phyloP scores from a whole-genome alignment of 139 green algal species.

The Mesostigma viride region DNA sequence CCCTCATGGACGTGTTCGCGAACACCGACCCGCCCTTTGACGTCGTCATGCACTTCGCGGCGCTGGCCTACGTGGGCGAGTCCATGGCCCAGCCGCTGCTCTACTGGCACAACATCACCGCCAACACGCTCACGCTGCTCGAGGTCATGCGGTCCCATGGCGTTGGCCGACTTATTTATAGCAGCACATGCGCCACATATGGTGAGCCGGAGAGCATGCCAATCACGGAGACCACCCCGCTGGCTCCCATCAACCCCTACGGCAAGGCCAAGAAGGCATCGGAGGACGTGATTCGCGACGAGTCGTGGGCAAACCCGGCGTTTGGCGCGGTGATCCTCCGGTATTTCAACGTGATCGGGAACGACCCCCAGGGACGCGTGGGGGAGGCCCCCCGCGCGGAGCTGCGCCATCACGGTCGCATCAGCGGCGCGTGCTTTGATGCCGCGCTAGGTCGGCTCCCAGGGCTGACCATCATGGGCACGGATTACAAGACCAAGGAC shows the following conservation, averaged over 20 bases:
- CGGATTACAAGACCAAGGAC: constrained; percentile 29
- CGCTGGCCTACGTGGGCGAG: constrained; percentile 58
- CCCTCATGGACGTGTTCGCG: neutral
- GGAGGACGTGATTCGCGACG: constrained; percentile 45
- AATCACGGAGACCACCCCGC: constrained; percentile 57
- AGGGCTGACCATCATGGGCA: constrained; percentile 33
- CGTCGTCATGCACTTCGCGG: constrained; percentile 65
- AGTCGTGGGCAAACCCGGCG: constrained; percentile 27
- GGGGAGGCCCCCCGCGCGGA: constrained; percentile 50
- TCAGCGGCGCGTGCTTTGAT: constrained; percentile 59
- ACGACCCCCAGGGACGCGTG: constrained; percentile 48
- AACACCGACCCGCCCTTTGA: constrained; percentile 21
- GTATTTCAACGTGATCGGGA: constrained; percentile 73
- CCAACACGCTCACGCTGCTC: constrained; percentile 54
- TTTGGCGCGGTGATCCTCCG: constrained; percentile 50
- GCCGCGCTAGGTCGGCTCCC: constrained; percentile 45
- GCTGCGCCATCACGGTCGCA: constrained; percentile 47
- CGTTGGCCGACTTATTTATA: constrained; percentile 46
- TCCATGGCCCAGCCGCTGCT: constrained; percentile 36
- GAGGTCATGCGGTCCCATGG: constrained; percentile 41
- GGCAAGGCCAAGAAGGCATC: constrained; percentile 56
- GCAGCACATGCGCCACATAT: constrained; percentile 58
- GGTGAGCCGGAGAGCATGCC: constrained; percentile 50
- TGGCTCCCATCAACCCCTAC: constrained; percentile 57
- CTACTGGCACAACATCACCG: constrained; percentile 69